Evolutionary conservation across 2,329 filamentous ascomycete species (phyloP).

Genomic region (Penicillium frequentans): DNA sequence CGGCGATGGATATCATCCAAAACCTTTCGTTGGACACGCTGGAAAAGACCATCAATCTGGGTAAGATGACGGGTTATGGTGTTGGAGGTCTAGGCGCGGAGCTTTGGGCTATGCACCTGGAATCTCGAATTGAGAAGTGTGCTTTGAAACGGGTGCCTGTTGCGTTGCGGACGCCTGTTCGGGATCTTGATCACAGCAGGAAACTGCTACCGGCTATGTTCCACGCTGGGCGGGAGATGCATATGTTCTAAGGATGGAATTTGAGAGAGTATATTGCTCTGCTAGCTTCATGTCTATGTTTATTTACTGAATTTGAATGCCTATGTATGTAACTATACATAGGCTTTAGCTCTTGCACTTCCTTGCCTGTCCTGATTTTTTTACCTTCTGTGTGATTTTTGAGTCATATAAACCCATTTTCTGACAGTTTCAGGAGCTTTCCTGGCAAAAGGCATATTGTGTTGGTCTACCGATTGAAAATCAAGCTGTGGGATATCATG

Average conservation of each 20-base stretch:
- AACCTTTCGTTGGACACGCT: not conserved
- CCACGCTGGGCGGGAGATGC: constrained; percentile 10
- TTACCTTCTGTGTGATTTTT: no score
- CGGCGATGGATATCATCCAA: not conserved
- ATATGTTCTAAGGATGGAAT: constrained; percentile 1
- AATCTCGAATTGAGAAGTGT: constrained; percentile 4
- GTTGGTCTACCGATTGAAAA: no score
- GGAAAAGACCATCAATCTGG: not conserved
- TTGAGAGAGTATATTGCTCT: not conserved
- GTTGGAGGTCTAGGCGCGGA: constrained; percentile 1
- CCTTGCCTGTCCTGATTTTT: no score
- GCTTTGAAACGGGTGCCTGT: constrained; percentile 8
- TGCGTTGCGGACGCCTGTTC: constrained; percentile 1
- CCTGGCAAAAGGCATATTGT: no score
- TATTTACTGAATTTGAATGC: not conserved
- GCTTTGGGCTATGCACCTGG: not conserved
- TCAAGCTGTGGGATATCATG: no score
- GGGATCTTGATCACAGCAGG: constrained; percentile 5
- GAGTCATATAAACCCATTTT: no score
- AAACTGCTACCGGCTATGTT: constrained; percentile 12
- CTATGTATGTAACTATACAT: no score
- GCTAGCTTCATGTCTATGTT: not conserved
- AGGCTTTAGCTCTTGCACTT: no score
- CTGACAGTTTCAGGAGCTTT: no score
- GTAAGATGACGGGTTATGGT: not conserved